Base-by-base conservation (phyloP, 352 stramenopile genomes). In the Phytophthora cryptogea region DNA sequence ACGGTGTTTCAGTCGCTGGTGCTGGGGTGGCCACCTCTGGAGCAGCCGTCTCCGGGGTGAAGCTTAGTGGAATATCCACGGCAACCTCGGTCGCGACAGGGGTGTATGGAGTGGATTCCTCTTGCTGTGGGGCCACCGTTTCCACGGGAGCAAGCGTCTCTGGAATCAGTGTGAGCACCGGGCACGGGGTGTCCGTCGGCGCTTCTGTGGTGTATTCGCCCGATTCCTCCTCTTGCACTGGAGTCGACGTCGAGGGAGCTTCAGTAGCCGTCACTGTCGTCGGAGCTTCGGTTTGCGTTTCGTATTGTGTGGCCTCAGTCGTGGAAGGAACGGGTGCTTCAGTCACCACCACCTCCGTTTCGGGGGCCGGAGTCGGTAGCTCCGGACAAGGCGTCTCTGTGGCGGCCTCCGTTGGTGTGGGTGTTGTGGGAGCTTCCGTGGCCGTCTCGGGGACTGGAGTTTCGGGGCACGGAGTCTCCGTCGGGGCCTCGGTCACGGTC, bases 381-480 rank as follows among this genome's bases (percentile, higher is more conserved):
- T 20, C 37, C 14, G 64, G 52, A 5, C 53, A 72, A 4, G 59
- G 64, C 5, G 58, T 59, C 16, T 65, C 58, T 1, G 56, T 70
- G 13, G 32, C 43, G 33, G 7, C 33, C 33, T 39, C 13, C 2
- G 50, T 47, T 23, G 43, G 43, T n/a, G 40, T 55, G 0, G 40
- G 54, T 8, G 40, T 43, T 8, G 52, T 50, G 8, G 55, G 47
- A 2, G 37, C 47, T 28, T 64, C 56, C 5, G 46, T 64, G 16
- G 43, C 28, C 16, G 20, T 41, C 23, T 54, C 53, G 5, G 55
- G 55, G 3, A 20, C 37, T 3, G 35, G 20, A 5, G 28, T 50
- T n/a, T 50, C 43, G 11, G 39, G 39, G 11, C 16, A 44, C 17
- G 39, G 39, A 20, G 39, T 44, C 39, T 44, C 39, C 5, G 17